A percentile compares a stretch with the other conserved stretches of the same genome.
Conservation (phyloP, 2,329 filamentous ascomycete species). For the Canariomyces notabilis region DNA sequence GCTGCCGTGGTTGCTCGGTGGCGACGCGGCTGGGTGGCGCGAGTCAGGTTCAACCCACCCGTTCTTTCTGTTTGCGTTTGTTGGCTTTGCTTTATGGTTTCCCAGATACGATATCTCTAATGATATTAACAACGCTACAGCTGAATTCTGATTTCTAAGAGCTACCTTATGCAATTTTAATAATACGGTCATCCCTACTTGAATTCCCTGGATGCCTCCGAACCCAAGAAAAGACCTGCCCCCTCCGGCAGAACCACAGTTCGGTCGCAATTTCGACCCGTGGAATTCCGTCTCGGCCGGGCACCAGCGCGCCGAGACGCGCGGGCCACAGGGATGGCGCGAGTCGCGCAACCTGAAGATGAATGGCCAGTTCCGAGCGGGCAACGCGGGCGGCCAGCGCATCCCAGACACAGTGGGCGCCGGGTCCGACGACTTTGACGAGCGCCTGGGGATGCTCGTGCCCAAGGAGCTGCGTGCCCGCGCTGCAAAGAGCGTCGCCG, state of each 20-base stretch:
- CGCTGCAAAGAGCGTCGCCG: conserved; percentile 42
- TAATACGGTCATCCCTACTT: no score
- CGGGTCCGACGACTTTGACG: conserved; percentile 53
- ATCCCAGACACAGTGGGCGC: conserved; percentile 62
- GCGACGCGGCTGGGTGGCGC: conserved; percentile 12
- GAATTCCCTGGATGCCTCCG: conserved; percentile 20
- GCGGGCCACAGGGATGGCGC: conserved; percentile 64
- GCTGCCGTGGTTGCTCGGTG: conserved; percentile 12
- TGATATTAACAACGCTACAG: no score
- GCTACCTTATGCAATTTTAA: no score
- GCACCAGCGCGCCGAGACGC: conserved; percentile 71
- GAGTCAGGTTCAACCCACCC: background rate
- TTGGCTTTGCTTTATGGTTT: background rate
- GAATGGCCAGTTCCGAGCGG: conserved; percentile 59
- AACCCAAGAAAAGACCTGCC: conserved; percentile 22
- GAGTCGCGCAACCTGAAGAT: conserved; percentile 65
- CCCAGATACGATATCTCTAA: no score
- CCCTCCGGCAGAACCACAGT: conserved; percentile 37
- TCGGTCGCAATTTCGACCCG: conserved; percentile 52
- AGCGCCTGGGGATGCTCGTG: conserved; percentile 39
- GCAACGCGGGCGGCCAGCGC: conserved; percentile 52
- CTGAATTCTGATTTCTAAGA: no score
- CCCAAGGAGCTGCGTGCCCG: conserved; percentile 38
- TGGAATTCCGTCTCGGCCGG: conserved; percentile 73
- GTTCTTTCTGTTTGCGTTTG: background rate